Evolutionary conservation across 176 grass and related monocot species (phyloP).

Genomic region (Poa pratensis): DNA sequence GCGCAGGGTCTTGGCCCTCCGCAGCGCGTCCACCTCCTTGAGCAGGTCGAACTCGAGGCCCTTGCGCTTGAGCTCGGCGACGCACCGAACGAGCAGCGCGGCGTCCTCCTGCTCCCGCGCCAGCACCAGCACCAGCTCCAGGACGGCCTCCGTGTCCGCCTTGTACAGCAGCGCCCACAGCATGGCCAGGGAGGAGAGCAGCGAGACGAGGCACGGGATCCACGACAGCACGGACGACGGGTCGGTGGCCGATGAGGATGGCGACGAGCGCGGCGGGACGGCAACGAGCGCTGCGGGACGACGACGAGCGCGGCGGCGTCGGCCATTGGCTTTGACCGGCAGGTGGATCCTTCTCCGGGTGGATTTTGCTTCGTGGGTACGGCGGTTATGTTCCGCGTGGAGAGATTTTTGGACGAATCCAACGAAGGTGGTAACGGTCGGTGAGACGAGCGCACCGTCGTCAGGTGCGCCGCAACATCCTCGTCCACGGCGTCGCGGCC

Average conservation of each 20-base stretch:
- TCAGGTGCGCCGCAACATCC: too few relatives aligned
- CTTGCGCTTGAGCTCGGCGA: conserved; percentile 80
- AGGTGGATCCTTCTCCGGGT: background rate
- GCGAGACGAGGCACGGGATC: conserved; percentile 81
- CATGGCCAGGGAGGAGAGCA: conserved; percentile 74
- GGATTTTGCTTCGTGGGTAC: background rate
- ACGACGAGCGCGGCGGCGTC: background rate
- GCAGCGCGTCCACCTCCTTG: conserved; percentile 96
- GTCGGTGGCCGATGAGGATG: conserved; percentile 38
- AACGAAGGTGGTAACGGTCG: background rate
- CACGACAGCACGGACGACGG: conserved; percentile 1
- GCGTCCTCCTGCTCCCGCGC: conserved; percentile 84
- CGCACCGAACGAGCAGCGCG: conserved; percentile 70
- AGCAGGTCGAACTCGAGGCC: conserved; percentile 84
- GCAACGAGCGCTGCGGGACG: conserved; percentile 3
- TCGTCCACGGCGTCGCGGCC: too few relatives aligned
- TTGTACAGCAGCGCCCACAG: conserved; percentile 95
- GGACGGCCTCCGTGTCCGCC: conserved; percentile 70
- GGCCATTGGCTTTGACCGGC: background rate
- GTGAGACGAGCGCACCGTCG: background rate
- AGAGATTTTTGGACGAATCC: background rate
- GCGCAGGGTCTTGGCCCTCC: conserved; percentile 79
- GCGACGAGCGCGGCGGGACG: conserved; percentile 48
- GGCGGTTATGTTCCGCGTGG: background rate
- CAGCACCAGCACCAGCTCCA: conserved; percentile 56